Percentiles rank a stretch among this genome's conserved stretches.
phyloP scores from a whole-genome alignment of 2,329 filamentous ascomycete species.

The Pseudocercospora vitis region DNA sequence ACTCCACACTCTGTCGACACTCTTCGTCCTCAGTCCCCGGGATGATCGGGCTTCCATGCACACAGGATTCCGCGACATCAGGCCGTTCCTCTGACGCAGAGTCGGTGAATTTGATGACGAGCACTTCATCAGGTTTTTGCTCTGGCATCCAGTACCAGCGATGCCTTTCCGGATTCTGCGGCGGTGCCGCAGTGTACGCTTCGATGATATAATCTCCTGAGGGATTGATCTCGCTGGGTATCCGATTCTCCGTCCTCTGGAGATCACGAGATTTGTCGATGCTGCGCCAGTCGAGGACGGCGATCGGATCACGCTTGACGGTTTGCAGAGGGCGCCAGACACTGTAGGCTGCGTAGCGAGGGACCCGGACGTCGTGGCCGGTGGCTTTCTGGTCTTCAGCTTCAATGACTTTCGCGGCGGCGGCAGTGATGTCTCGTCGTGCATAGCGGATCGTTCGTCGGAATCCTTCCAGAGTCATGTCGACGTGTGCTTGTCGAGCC shows the following conservation, averaged over 20 bases:
- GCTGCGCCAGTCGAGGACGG: slow-evolving; percentile 21
- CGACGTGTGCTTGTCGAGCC: slow-evolving; percentile 23
- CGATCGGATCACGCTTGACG: slow-evolving; percentile 25
- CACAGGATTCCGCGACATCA: slow-evolving; percentile 17
- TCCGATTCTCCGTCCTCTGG: slow-evolving; percentile 19
- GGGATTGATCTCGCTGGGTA: slow-evolving; percentile 15
- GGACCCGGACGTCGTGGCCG: slow-evolving; percentile 20
- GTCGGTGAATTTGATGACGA: slow-evolving; percentile 25
- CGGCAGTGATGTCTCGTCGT: slow-evolving; percentile 17
- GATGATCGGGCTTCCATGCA: slow-evolving; percentile 22
- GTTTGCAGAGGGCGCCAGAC: slow-evolving; percentile 25
- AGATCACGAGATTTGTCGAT: slow-evolving; percentile 18
- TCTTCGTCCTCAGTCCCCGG: slow-evolving; percentile 17
- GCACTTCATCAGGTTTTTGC: slow-evolving; percentile 23
- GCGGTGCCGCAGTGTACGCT: slow-evolving; percentile 18
- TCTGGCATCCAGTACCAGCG: slow-evolving; percentile 27
- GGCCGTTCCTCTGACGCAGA: slow-evolving; percentile 14
- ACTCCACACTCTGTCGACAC: slow-evolving; percentile 21
- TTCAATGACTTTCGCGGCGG: slow-evolving; percentile 14
- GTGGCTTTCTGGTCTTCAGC: slow-evolving; percentile 18
- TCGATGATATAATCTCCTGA: slow-evolving; percentile 23
- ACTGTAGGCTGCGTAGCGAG: slow-evolving; percentile 21
- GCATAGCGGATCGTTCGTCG: slow-evolving; percentile 10
- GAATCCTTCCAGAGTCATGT: slow-evolving; percentile 18
- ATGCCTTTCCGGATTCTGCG: slow-evolving; percentile 14